Percentiles rank a stretch among this genome's conserved stretches.
These are phyloP conservation scores for Populus deltoides DNA, from an alignment of 345 rosid species.

Conservation along the genomic window DNA sequence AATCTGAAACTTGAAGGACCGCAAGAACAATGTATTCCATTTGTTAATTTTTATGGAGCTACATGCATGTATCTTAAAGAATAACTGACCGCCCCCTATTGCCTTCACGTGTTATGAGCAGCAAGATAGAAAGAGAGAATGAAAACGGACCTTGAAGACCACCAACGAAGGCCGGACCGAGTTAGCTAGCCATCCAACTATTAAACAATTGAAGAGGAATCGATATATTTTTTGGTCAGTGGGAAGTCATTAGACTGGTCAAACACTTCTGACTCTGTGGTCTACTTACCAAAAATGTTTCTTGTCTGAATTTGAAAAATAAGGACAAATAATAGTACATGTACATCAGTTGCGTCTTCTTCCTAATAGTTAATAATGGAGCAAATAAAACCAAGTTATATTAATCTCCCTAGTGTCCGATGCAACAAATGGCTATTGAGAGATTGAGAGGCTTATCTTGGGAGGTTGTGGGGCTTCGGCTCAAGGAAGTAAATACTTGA, in stretches of 20 bases:
- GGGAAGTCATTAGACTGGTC: slow-evolving; percentile 30
- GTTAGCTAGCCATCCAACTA: neutral
- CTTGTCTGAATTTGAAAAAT: slow-evolving; percentile 11
- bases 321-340: neutral
- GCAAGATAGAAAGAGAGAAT: neutral
- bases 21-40: too few species aligned
- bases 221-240: neutral
- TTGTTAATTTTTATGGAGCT: too few species aligned
- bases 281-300: slow-evolving; percentile 19
- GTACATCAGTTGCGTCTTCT: neutral
- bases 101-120: slow-evolving; percentile 40
- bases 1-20: neutral
- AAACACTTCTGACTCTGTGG: slow-evolving; percentile 12
- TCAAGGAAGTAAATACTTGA: too few species aligned
- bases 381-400: neutral
- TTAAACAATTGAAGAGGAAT: neutral
- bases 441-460: too few species aligned
- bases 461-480: too few species aligned
- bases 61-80: too few species aligned
- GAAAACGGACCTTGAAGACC: slow-evolving; percentile 38
- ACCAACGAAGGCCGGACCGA: slow-evolving; percentile 3
- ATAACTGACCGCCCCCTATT: slow-evolving; percentile 24
- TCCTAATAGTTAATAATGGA: neutral
- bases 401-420: too few species aligned
- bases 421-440: too few species aligned